Evolutionary conservation across 805 yeast species (phyloP).

Genomic region (Candida corydali): DNA sequence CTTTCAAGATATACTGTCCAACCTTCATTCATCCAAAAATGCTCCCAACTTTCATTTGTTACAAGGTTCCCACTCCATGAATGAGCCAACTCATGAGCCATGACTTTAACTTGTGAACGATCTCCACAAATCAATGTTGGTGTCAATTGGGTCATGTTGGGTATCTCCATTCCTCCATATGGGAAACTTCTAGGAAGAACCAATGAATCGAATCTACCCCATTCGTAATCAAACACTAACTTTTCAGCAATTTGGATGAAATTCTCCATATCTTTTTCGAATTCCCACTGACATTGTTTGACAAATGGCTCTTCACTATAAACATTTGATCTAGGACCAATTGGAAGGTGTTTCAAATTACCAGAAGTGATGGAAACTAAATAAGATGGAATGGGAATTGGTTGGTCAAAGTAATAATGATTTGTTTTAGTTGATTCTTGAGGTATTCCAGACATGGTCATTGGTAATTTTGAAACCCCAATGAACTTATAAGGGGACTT

Average conservation of each 20-base stretch:
- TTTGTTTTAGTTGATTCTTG: conserved; percentile 11
- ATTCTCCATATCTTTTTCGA: conserved; percentile 31
- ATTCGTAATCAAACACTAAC: conserved; percentile 30
- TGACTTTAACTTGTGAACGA: conserved; percentile 29
- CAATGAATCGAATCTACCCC: conserved; percentile 31
- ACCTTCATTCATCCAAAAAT: conserved; percentile 37
- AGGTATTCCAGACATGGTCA: conserved; percentile 30
- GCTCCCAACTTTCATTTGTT: conserved; percentile 34
- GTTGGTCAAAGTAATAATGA: conserved; percentile 25
- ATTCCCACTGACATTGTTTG: conserved; percentile 30
- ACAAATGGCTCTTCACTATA: conserved; percentile 25
- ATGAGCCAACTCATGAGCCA: conserved; percentile 37
- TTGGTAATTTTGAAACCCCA: conserved; percentile 22
- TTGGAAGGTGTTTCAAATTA: conserved; percentile 23
- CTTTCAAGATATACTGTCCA: conserved; percentile 35
- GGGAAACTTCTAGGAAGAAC: conserved; percentile 31
- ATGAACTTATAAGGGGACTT: conserved; percentile 23
- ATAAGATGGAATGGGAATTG: conserved; percentile 33
- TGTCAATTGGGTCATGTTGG: conserved; percentile 31
- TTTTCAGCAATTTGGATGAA: conserved; percentile 31
- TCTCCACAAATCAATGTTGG: conserved; percentile 32
- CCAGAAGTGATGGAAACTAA: conserved; percentile 33
- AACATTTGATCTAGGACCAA: conserved; percentile 32
- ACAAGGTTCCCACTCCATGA: conserved; percentile 37
- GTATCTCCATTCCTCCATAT: conserved; percentile 39